Base-by-base conservation (phyloP, 345 rosid species). In the Psidium guajava region DNA sequence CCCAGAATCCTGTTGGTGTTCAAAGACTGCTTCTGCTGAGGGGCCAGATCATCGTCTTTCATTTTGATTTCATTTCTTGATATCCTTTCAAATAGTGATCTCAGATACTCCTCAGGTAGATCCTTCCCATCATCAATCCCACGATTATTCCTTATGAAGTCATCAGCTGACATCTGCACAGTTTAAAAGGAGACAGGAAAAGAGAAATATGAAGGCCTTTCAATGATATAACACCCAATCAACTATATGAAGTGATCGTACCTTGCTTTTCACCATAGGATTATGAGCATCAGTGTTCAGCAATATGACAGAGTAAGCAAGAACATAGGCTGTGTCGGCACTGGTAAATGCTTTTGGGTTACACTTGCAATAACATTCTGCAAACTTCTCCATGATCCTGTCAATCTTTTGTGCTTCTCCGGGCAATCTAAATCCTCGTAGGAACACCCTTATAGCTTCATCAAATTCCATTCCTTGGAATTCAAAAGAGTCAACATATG, bases 371-470 rank as follows among this genome's bases (percentile, higher is more conserved):
- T 93, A 97, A 84, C 98, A 95, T 91, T 96, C 99, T 36, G 99
- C 92, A 88, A 97, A 97, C 92, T 97, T 97, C 88, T 97, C 99
- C 99, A 97, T 97, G 87, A 97, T 96, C 75, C 99, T 95, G 87
- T 97, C 99, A 86, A 97, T 97, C 91, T 97, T 97, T 87, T 97
- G 99, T 82, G 99, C 99, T 90, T 97, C 99, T 86, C 99, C 99
- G 27, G 99, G 99, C 90, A 97, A 90, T 88, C 99, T 94, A 91
- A 97, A 97, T 75, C 99, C 98, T 86, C 91, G 96, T 32, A 97
- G 90, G 86, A 96, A 94, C 90, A 88, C 87, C 87, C 99, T 93
- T 82, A 97, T 95, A 83, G 99, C 99, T 91, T 97, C 98, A 84
- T 97, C 99, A 92, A 97, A 97, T 82, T 96, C 95, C 96, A 95